Percentiles rank a stretch among this genome's conserved stretches.
These are phyloP conservation scores for Leptographium procerum DNA, from an alignment of 2,329 filamentous ascomycete genomes.

Conservation along the genomic window DNA sequence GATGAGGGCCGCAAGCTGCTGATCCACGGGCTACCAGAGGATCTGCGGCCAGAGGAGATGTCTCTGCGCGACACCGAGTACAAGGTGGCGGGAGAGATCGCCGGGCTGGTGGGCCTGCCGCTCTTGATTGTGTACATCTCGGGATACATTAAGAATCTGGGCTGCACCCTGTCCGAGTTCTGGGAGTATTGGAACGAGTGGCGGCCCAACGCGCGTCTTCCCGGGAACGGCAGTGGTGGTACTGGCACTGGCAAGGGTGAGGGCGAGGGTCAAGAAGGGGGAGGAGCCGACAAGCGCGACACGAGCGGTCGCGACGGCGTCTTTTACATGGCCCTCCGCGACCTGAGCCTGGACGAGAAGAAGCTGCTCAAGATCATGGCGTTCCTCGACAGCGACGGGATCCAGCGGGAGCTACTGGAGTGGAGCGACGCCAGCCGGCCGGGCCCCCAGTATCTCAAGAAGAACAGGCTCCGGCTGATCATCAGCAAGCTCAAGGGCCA, in stretches of 20 bases:
- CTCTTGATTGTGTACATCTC: conserved; percentile 11
- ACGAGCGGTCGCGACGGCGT: conserved; percentile 4
- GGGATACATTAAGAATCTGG: conserved; percentile 10
- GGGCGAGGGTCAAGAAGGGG: not conserved
- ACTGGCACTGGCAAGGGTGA: not conserved
- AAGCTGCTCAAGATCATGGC: conserved; percentile 11
- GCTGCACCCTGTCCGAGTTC: conserved; percentile 10
- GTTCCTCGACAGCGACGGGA: conserved; percentile 10
- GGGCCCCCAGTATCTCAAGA: conserved; percentile 6
- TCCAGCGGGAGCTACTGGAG: conserved; percentile 9
- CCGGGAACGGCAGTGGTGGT: not conserved
- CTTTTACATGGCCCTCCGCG: conserved; percentile 5
- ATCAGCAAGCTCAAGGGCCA: conserved; percentile 11
- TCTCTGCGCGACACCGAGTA: conserved; percentile 9
- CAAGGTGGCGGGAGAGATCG: conserved; percentile 9
- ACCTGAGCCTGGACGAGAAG: conserved; percentile 9
- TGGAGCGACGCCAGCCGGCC: conserved; percentile 5
- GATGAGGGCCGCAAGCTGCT: conserved; percentile 10
- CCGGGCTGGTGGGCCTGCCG: conserved; percentile 5
- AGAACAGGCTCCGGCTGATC: conserved; percentile 6
- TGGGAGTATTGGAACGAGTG: conserved; percentile 13
- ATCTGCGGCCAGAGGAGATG: conserved; percentile 6
- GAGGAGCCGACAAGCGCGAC: not conserved
- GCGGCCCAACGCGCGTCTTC: conserved; percentile 2
- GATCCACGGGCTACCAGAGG: conserved; percentile 8